These are phyloP conservation scores for Dothideomycetidae sp. DNA, from an alignment of 2,329 filamentous ascomycete genomes.

Conservation along the genomic window DNA sequence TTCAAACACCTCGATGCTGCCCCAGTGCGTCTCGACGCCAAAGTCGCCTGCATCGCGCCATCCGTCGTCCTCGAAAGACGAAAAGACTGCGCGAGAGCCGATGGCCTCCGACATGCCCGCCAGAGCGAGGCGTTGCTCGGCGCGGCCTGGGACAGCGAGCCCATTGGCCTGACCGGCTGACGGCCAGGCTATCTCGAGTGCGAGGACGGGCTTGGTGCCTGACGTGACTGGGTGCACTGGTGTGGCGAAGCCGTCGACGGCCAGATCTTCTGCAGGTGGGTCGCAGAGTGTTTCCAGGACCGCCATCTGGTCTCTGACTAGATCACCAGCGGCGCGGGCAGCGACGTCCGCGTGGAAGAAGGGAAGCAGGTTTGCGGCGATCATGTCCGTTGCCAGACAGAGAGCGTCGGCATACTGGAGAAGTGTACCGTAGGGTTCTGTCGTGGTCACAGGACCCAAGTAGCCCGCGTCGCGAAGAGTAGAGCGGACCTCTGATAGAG, in stretches of 20 bases:
- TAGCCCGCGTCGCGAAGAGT: constrained; percentile 31
- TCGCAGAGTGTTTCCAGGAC: constrained; percentile 57
- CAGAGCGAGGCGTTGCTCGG: constrained; percentile 60
- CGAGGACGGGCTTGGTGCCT: constrained; percentile 51
- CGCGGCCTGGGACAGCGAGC: constrained; percentile 48
- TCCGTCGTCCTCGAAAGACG: constrained; percentile 62
- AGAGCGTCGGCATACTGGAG: constrained; percentile 46
- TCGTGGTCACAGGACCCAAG: constrained; percentile 63
- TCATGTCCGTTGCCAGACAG: constrained; percentile 61
- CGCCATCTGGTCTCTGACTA: constrained; percentile 59
- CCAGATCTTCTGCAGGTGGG: neutral
- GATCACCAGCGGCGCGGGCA: constrained; percentile 55
- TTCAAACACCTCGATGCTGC: constrained; percentile 34
- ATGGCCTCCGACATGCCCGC: constrained; percentile 50
- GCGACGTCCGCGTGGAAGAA: constrained; percentile 70
- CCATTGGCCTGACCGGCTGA: constrained; percentile 56
- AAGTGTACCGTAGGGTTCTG: constrained; percentile 73
- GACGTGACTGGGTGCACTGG: too few relatives aligned
- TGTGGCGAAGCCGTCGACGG: neutral
- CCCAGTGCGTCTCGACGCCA: constrained; percentile 70
- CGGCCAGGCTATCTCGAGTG: constrained; percentile 89
- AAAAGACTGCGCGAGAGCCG: constrained; percentile 61
- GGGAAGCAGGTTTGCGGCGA: constrained; percentile 78
- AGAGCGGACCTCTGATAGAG: constrained; percentile 7
- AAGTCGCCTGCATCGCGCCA: constrained; percentile 66